A percentile compares a stretch with the other conserved stretches of the same genome.
phyloP scores from a whole-genome alignment of 345 rosid species.

The Eucalyptus brandiana region DNA sequence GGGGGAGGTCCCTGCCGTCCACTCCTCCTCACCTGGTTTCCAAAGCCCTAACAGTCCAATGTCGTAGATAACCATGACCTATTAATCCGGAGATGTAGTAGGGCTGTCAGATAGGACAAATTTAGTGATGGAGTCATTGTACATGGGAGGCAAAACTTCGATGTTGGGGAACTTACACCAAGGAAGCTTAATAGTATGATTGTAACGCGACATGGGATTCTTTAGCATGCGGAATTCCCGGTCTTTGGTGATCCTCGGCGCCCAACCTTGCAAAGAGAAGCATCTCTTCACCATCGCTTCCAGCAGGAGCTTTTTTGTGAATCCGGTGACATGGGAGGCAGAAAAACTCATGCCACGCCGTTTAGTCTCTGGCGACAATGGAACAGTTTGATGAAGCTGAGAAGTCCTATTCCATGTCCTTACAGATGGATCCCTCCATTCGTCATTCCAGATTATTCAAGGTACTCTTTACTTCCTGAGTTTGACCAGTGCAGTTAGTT shows the following conservation, averaged over 20 bases:
- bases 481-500: background rate
- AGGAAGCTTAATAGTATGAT: no score
- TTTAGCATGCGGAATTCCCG: no score
- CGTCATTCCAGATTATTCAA: slow-evolving; percentile 56
- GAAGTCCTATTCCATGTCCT: slow-evolving; percentile 44
- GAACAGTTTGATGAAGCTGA: slow-evolving; percentile 53
- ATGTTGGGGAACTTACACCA: no score
- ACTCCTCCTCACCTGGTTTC: no score
- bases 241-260: no score
- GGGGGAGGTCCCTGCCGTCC: background rate
- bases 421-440: slow-evolving; percentile 55
- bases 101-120: background rate
- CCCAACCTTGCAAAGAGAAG: no score
- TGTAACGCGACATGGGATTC: no score
- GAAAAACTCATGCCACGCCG: no score
- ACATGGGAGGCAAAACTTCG: no score
- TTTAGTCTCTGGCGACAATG: background rate
- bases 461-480: slow-evolving; percentile 14
- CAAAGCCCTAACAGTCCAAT: background rate
- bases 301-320: no score
- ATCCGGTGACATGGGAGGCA: no score
- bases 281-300: no score
- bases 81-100: background rate
- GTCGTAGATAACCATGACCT: background rate
- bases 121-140: background rate